Evolutionary conservation across 1,139 yeast species (phyloP).

Genomic region (Sugiyamaella grinbergsii): DNA sequence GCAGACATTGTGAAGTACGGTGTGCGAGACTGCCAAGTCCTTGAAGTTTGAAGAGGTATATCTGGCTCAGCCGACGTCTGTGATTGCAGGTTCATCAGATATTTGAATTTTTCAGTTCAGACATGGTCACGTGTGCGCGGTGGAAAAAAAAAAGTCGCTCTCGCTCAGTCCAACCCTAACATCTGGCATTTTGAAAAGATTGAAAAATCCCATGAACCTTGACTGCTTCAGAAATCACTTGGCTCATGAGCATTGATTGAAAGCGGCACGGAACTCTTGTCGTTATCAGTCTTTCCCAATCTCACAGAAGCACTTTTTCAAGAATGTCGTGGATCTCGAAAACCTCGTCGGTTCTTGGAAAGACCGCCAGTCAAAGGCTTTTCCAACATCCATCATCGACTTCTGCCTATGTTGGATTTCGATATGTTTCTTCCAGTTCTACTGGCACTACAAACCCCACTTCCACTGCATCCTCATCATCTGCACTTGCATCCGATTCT

Average conservation of each 20-base stretch:
- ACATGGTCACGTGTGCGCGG: constrained; percentile 13
- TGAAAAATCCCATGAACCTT: constrained; percentile 6
- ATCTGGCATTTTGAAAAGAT: background rate
- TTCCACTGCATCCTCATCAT: background rate
- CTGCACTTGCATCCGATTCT: background rate
- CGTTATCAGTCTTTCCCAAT: too few species aligned
- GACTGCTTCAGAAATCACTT: background rate
- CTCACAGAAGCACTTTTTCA: too few species aligned
- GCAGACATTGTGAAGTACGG: background rate
- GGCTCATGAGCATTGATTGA: too few species aligned
- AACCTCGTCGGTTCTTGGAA: constrained; percentile 5
- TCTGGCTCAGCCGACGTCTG: too few species aligned
- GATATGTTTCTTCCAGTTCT: constrained; percentile 8
- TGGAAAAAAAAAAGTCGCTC: too few species aligned
- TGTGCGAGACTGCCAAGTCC: background rate
- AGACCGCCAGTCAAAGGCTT: background rate
- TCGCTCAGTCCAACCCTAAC: too few species aligned
- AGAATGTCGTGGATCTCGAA: constrained; percentile 10
- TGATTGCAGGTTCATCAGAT: too few species aligned
- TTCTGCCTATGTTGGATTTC: background rate
- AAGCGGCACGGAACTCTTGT: too few species aligned
- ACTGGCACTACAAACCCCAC: too few species aligned
- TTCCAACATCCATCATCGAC: background rate
- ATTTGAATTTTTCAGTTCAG: constrained; percentile 7
- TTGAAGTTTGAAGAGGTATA: too few species aligned